Percentiles rank a stretch among this genome's conserved stretches.
phyloP scores from a whole-genome alignment of 2,329 filamentous ascomycete species.

The Colletotrichum melonis region DNA sequence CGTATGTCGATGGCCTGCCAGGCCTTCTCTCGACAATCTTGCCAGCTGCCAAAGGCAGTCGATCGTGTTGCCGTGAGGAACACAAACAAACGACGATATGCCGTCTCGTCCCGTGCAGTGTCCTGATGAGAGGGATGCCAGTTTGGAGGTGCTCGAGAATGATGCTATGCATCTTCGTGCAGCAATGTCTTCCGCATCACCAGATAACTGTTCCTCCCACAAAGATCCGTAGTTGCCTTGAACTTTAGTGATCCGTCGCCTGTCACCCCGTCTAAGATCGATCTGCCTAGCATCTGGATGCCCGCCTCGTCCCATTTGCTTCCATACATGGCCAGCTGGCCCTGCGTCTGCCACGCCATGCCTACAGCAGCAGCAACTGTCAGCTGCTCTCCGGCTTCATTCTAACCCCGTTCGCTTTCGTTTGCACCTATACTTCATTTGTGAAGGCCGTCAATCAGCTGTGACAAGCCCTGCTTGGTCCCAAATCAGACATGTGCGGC shows the following conservation, averaged over 20 bases:
- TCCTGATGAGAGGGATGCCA: neutral
- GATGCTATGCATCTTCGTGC: neutral
- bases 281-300: neutral
- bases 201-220: neutral
- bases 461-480: neutral
- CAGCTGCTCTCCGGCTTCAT: neutral
- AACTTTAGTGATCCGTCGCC: neutral
- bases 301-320: neutral
- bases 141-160: neutral
- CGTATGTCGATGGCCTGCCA: neutral
- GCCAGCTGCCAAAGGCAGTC: neutral
- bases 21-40: neutral
- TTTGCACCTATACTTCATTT: neutral
- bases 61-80: neutral
- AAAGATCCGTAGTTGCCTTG: neutral
- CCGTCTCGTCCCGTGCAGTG: neutral
- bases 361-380: neutral
- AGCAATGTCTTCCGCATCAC: neutral
- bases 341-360: conserved; percentile 3
- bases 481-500: neutral
- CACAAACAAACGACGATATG: neutral
- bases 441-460: neutral
- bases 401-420: neutral
- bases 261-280: neutral
- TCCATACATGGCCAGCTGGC: neutral